Percentiles rank a stretch among this genome's conserved stretches.
Evolutionary conservation across 2,329 filamentous ascomycete species (phyloP).

Genomic region (Fusarium equiseti): DNA sequence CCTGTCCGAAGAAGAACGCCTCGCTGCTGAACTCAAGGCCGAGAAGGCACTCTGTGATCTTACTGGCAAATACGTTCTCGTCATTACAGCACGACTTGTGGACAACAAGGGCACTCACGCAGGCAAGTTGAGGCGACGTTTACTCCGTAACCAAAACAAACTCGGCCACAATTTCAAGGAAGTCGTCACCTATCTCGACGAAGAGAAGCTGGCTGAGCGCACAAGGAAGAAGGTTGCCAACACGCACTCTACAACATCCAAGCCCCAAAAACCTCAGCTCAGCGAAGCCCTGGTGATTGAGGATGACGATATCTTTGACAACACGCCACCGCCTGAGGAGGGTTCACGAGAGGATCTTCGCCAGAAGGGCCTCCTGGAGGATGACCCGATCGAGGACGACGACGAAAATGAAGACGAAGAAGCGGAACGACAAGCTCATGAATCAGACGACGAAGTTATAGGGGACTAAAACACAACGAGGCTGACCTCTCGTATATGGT

Average conservation of each 20-base stretch:
- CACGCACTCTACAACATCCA: slow-evolving; percentile 37
- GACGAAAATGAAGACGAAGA: slow-evolving; percentile 51
- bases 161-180: slow-evolving; percentile 89
- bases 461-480: slow-evolving; percentile 55
- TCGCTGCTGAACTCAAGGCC: slow-evolving; percentile 76
- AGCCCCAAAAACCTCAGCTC: slow-evolving; percentile 52
- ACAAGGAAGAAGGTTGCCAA: slow-evolving; percentile 56
- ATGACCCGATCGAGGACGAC: slow-evolving; percentile 58
- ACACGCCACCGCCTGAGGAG: slow-evolving; percentile 66
- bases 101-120: slow-evolving; percentile 71
- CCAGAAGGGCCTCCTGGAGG: slow-evolving; percentile 66
- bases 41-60: slow-evolving; percentile 90
- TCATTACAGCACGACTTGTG: slow-evolving; percentile 79
- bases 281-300: slow-evolving; percentile 62
- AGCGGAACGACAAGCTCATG: slow-evolving; percentile 50
- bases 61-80: slow-evolving; percentile 85
- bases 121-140: slow-evolving; percentile 74
- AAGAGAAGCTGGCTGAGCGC: slow-evolving; percentile 66
- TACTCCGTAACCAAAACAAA: slow-evolving; percentile 82
- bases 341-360: slow-evolving; percentile 70
- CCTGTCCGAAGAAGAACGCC: slow-evolving; percentile 68
- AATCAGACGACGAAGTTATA: slow-evolving; percentile 59
- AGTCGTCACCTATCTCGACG: slow-evolving; percentile 83
- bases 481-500: slow-evolving; percentile 16
- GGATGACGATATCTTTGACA: slow-evolving; percentile 59